These are phyloP conservation scores for Ogataea hybrid DNA, from an alignment of 1,139 yeast genomes.

Conservation along the genomic window DNA sequence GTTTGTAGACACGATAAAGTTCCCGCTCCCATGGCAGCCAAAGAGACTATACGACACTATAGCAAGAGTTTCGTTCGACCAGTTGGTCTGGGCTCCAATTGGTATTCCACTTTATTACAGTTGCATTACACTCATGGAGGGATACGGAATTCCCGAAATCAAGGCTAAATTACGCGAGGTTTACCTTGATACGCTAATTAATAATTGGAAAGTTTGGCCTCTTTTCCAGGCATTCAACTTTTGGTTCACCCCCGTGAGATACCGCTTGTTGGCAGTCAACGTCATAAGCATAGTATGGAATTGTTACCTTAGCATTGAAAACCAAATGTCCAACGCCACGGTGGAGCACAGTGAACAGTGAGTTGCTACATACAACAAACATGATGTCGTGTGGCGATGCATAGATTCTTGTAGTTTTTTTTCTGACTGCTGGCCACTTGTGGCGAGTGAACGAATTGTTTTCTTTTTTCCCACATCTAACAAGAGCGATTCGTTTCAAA, in stretches of 20 bases:
- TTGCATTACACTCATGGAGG: constrained; percentile 67
- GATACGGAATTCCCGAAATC: constrained; percentile 37
- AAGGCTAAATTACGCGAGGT: constrained; percentile 42
- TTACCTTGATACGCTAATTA: constrained; percentile 58
- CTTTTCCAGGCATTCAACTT: constrained; percentile 73
- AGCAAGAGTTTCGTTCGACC: constrained; percentile 66
- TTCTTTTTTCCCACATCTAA: constrained; percentile 14
- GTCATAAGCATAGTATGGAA: constrained; percentile 82
- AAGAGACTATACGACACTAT: constrained; percentile 31
- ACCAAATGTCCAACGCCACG: constrained; percentile 26
- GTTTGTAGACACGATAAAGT: constrained; percentile 48
- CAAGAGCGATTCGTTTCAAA: constrained; percentile 7
- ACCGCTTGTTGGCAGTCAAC: constrained; percentile 68
- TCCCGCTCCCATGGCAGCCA: constrained; percentile 36
- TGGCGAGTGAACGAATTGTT: constrained; percentile 21
- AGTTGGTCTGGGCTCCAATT: constrained; percentile 72
- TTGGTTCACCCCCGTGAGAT: constrained; percentile 64
- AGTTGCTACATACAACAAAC: constrained; percentile 1
- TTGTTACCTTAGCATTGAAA: constrained; percentile 63
- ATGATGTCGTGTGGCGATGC: constrained; percentile 6
- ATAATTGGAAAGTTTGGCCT: constrained; percentile 91
- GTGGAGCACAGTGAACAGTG: neutral
- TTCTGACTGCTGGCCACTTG: constrained; percentile 3
- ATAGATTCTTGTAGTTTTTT: neutral
- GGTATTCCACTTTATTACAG: constrained; percentile 68